A percentile compares a stretch with the other conserved stretches of the same genome.
phyloP scores from a whole-genome alignment of 2,329 filamentous ascomycete genomes.

The Aspergillus quadrilineatus region DNA sequence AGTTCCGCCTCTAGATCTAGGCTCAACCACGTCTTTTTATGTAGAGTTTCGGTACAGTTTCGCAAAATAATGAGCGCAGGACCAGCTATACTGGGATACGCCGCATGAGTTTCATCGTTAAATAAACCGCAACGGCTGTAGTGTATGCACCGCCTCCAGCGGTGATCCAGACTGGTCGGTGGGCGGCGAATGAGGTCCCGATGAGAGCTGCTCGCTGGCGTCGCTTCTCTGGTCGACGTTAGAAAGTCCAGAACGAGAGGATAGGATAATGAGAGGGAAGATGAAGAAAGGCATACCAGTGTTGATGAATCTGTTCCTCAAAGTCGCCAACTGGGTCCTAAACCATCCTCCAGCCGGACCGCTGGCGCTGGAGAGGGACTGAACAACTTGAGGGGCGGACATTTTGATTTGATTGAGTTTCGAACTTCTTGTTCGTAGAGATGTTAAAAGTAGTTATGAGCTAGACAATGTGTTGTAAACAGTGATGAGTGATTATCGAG shows the following conservation, averaged over 20 bases:
- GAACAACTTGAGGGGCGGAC: slow-evolving; percentile 23
- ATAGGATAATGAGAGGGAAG: not conserved
- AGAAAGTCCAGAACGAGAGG: not conserved
- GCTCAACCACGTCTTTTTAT: slow-evolving; percentile 3
- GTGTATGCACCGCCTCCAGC: slow-evolving; percentile 34
- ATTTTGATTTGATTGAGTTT: slow-evolving; percentile 16
- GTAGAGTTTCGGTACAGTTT: not conserved
- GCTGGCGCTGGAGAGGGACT: slow-evolving; percentile 22
- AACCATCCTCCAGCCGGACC: slow-evolving; percentile 20
- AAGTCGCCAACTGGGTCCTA: slow-evolving; percentile 19
- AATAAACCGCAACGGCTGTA: slow-evolving; percentile 30
- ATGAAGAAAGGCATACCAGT: slow-evolving; percentile 17
- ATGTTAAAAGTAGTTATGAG: not conserved
- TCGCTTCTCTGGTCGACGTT: slow-evolving; percentile 24
- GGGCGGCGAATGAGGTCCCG: slow-evolving; percentile 31
- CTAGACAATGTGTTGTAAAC: not conserved
- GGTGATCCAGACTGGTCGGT: slow-evolving; percentile 35
- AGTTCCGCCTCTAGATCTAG: slow-evolving; percentile 14
- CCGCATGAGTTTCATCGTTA: slow-evolving; percentile 33
- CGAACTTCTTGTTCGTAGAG: not conserved
- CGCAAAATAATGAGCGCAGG: not conserved
- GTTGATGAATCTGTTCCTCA: slow-evolving; percentile 22
- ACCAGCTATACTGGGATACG: slow-evolving; percentile 19
- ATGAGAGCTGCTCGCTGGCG: slow-evolving; percentile 29
- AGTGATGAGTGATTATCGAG: not conserved